Conservation (phyloP, 1,284 basidiomycete genomes). For the Puccinia hordei region DNA sequence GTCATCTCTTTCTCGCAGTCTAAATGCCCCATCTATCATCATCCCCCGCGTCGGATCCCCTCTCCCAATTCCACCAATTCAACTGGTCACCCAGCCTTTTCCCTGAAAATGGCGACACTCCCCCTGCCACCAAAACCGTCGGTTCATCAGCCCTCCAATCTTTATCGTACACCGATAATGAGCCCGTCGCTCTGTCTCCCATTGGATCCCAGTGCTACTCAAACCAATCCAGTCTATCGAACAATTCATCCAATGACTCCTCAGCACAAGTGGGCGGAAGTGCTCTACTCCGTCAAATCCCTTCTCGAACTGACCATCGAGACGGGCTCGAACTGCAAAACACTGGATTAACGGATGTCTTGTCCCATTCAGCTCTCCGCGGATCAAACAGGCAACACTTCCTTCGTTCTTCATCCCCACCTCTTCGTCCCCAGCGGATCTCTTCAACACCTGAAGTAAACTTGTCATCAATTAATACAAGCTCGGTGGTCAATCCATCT, state of each 20-base stretch:
- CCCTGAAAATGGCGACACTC: constrained; percentile 25
- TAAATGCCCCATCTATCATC: constrained; percentile 36
- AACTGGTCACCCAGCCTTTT: constrained; percentile 36
- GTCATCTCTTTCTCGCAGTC: constrained; percentile 1
- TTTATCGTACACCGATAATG: constrained; percentile 12
- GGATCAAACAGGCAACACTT: too few species aligned
- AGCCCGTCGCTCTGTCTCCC: constrained; percentile 20
- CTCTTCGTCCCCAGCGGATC: too few species aligned
- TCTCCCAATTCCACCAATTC: constrained; percentile 40
- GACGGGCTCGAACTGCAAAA: too few species aligned
- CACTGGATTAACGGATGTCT: too few species aligned
- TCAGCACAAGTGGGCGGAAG: constrained; percentile 33
- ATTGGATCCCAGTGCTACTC: constrained; percentile 34
- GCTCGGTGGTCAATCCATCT: too few species aligned
- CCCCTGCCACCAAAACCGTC: constrained; percentile 17
- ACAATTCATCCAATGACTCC: constrained; percentile 1
- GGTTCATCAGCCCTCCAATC: constrained; percentile 35
- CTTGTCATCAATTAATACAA: too few species aligned
- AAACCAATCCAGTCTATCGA: constrained; percentile 25
- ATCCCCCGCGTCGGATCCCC: constrained; percentile 21
- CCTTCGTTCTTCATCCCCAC: too few species aligned
- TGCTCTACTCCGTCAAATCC: constrained; percentile 24
- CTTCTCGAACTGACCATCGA: background rate
- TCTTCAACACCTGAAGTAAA: too few species aligned
- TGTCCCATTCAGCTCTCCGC: too few species aligned